Evolutionary conservation across 2,329 filamentous ascomycete genomes (phyloP).

Genomic region (Penicillium sp.): DNA sequence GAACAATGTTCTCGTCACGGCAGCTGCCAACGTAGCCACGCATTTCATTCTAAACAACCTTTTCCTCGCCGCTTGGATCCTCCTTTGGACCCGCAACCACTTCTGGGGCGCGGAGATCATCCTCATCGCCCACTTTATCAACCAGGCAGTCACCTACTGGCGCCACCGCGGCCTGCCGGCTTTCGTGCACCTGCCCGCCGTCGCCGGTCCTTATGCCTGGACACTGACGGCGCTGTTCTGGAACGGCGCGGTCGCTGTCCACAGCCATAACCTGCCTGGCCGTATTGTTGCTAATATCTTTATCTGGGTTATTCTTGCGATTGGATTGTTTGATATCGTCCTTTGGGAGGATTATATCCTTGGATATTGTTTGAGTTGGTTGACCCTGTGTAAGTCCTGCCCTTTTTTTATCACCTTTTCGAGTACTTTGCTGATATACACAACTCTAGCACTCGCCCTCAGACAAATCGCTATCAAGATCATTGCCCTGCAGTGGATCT

Average conservation of each 20-base stretch:
- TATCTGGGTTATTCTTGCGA: conserved; percentile 77
- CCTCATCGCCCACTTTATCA: conserved; percentile 76
- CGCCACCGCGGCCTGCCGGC: conserved; percentile 68
- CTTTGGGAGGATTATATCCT: conserved; percentile 73
- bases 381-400: conserved; percentile 60
- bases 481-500: conserved; percentile 87
- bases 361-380: conserved; percentile 72
- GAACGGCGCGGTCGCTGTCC: conserved; percentile 81
- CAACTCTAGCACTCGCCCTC: conserved; percentile 61
- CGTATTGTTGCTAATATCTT: conserved; percentile 81
- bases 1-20: conserved; percentile 60
- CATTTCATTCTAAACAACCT: conserved; percentile 88
- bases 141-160: conserved; percentile 76
- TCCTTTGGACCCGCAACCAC: conserved; percentile 74
- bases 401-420: background rate
- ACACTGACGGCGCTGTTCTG: conserved; percentile 84
- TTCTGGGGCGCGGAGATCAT: conserved; percentile 76
- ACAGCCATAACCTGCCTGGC: conserved; percentile 64
- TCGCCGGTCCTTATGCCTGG: conserved; percentile 79
- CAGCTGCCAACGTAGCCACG: conserved; percentile 72
- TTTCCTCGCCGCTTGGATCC: conserved; percentile 75
- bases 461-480: conserved; percentile 70
- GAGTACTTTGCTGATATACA: background rate
- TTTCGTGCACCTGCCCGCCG: conserved; percentile 72
- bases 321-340: conserved; percentile 73